Evolutionary conservation across 192 early-diverging fungal genomes (phyloP).

Genomic region (Backusella westeae): DNA sequence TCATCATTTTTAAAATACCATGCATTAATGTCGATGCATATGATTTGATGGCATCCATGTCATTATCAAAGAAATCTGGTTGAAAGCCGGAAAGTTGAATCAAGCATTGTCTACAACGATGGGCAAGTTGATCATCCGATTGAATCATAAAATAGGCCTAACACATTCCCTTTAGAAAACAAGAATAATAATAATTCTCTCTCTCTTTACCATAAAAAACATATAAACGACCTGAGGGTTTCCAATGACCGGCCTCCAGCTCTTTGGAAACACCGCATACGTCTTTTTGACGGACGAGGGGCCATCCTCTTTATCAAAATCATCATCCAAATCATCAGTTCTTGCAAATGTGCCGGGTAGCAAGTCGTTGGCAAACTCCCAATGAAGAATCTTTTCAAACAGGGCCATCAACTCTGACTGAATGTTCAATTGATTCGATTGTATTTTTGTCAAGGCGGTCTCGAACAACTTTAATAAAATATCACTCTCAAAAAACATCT

Average conservation of each 20-base stretch:
- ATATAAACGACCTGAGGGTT: slow-evolving; percentile 57
- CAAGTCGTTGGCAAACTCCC: slow-evolving; percentile 49
- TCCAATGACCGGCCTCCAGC: slow-evolving; percentile 54
- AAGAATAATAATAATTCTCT: too few species aligned
- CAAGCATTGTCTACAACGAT: slow-evolving; percentile 58
- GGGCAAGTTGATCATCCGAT: slow-evolving; percentile 44
- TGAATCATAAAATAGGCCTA: slow-evolving; percentile 47
- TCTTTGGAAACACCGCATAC: slow-evolving; percentile 36
- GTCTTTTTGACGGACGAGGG: slow-evolving; percentile 26
- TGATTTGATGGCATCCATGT: slow-evolving; percentile 39
- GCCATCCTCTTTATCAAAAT: slow-evolving; percentile 25
- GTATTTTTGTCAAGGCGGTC: slow-evolving; percentile 12
- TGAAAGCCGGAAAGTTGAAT: slow-evolving; percentile 62
- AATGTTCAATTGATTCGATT: slow-evolving; percentile 29
- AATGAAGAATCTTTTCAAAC: slow-evolving; percentile 49
- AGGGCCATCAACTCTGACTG: slow-evolving; percentile 32
- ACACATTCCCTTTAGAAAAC: background rate
- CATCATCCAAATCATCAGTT: slow-evolving; percentile 10
- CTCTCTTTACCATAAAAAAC: slow-evolving; percentile 59
- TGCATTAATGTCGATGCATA: slow-evolving; percentile 56
- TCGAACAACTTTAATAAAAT: slow-evolving; percentile 20
- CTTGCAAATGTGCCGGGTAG: slow-evolving; percentile 27
- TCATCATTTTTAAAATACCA: slow-evolving; percentile 50
- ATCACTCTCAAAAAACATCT: slow-evolving; percentile 53
- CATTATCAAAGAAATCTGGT: slow-evolving; percentile 50